phyloP scores from a whole-genome alignment of 192 early-diverging fungal species.

The Coemansia sp. region DNA sequence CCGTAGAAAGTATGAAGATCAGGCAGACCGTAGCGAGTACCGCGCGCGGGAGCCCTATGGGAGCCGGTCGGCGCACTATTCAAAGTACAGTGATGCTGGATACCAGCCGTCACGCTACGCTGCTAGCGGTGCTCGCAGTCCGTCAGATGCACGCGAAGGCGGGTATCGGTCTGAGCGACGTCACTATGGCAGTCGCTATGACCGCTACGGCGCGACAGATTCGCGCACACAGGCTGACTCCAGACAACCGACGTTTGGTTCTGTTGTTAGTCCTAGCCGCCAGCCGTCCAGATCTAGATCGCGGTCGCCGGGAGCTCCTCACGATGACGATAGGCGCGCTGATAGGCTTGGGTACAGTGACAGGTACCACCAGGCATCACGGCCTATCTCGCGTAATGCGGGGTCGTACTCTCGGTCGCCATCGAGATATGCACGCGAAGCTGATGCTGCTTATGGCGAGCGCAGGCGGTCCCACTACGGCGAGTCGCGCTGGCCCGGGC shows the following conservation, averaged over 20 bases:
- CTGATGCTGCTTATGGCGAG: slow-evolving; percentile 7
- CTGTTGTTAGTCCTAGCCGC: slow-evolving; percentile 5
- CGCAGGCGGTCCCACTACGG: slow-evolving; percentile 19
- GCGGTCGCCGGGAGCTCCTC: slow-evolving; percentile 21
- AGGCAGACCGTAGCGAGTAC: slow-evolving; percentile 31
- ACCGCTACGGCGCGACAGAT: slow-evolving; percentile 20
- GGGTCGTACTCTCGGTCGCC: slow-evolving; percentile 32
- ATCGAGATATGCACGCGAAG: slow-evolving; percentile 12
- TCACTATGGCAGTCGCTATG: slow-evolving; percentile 32
- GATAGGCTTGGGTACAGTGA: slow-evolving; percentile 19
- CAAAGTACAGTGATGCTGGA: slow-evolving; percentile 23
- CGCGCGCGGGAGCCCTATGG: slow-evolving; percentile 24
- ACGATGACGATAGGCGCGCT: slow-evolving; percentile 19
- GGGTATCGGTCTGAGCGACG: slow-evolving; percentile 40
- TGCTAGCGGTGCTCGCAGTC: slow-evolving; percentile 27
- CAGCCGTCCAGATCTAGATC: slow-evolving; percentile 30
- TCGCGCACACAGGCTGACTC: neutral
- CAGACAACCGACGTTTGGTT: neutral
- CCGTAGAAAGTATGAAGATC: slow-evolving; percentile 39
- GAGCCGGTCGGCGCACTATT: slow-evolving; percentile 24
- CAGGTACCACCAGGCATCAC: slow-evolving; percentile 16
- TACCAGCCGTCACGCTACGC: slow-evolving; percentile 26
- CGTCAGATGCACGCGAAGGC: slow-evolving; percentile 23
- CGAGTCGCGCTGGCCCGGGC: slow-evolving; percentile 22
- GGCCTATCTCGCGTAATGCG: slow-evolving; percentile 19